Conservation (phyloP, 352 stramenopile species). For the Pelagophyceae sp. region DNA sequence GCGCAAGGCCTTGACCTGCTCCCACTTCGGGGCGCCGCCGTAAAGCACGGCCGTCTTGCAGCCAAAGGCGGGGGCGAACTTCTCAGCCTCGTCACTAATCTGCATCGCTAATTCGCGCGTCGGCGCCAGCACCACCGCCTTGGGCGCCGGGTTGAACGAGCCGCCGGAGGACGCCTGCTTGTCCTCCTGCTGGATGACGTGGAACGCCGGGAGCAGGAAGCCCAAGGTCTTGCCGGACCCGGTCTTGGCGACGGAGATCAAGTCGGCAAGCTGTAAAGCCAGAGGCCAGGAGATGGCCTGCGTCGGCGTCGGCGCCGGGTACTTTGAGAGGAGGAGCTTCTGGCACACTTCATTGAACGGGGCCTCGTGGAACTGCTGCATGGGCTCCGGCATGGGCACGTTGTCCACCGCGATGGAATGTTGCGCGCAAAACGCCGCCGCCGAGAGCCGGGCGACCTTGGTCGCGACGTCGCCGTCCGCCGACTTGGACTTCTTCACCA, state of each 20-base stretch:
- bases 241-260: constrained; percentile 97
- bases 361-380: constrained; percentile 41
- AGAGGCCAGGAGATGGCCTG: constrained; percentile 54
- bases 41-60: constrained; percentile 78
- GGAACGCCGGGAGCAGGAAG: constrained; percentile 88
- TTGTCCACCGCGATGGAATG: background rate
- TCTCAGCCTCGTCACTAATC: constrained; percentile 82
- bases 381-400: constrained; percentile 10
- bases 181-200: constrained; percentile 51
- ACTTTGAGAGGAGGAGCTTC: constrained; percentile 43
- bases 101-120: constrained; percentile 94
- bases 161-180: constrained; percentile 34
- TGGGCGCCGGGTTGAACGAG: constrained; percentile 49
- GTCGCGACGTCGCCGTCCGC: no score
- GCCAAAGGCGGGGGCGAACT: constrained; percentile 55
- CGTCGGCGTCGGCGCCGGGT: constrained; percentile 48
- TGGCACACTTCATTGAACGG: constrained; percentile 49
- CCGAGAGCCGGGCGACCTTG: no score
- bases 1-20: constrained; percentile 76
- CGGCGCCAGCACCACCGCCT: constrained; percentile 86
- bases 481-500: no score
- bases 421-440: background rate
- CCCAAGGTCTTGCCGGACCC: constrained; percentile 94
- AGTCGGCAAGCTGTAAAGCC: constrained; percentile 76
- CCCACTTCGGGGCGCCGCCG: constrained; percentile 78